Evolutionary conservation across 2,329 filamentous ascomycete genomes (phyloP), one percentile per base, ranked within the genome.

Genomic region (Metarhizium album): DNA sequence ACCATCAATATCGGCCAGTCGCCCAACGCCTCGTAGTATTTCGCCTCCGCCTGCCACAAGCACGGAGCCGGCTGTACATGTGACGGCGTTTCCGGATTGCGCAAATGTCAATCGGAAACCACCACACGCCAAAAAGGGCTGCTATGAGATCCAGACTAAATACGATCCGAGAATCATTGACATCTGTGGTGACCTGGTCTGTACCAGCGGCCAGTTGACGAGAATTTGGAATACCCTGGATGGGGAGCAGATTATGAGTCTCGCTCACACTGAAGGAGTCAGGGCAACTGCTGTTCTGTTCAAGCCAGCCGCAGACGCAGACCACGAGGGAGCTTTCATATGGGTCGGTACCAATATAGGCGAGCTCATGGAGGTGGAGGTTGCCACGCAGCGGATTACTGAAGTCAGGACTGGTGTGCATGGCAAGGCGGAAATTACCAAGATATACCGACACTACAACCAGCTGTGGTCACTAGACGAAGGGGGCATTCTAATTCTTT

Each of bases 401-500:
- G 74, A 78, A 27, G 85, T 78, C 18, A 87, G 86, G 59, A 70
- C 78, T 2, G 82, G 75, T 47, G 86, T 87, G 2, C 93, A 97
- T 60, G 81, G 83, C 7, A 82, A 87, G 42, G 78, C 82, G 54
- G 87, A 95, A 58, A 79, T 98, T 47, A 79, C 87, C 55, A 88
- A 83, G 59, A 95, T 98, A 42, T 86, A 88, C 62, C 82, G 93
- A 38, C 86, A 94, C 65, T 84, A 82, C 55, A 88, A 89, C 57
- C 87, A 96, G 61, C 80, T 98, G 64, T 98, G 93, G 93, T 90
- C 90, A 0, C 67, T 98, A 46, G 93, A 97, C 63, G 90, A 96
- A 56, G 82, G 86, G 45, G 93, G 93, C 11, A 87, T 86, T 45
- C 71, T 98, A 14, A 83, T 89, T 57, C 79, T 97, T 4, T 98